Evolutionary conservation across 2,329 filamentous ascomycete genomes (phyloP), one percentile per base, ranked within the genome.

Genomic region (Macrophomina phaseolina): DNA sequence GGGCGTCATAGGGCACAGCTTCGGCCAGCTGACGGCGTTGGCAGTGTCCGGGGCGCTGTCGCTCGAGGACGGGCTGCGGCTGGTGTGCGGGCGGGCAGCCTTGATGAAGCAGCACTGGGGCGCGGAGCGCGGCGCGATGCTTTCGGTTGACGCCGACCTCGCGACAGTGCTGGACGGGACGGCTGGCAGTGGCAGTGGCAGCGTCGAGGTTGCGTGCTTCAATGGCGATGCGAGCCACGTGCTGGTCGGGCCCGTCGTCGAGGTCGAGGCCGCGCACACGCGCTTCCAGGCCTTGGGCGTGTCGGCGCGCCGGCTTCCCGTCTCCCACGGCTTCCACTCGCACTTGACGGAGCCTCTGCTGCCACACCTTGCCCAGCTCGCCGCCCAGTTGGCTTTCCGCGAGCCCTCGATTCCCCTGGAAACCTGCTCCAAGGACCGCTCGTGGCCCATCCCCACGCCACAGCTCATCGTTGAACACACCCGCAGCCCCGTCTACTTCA

Each of bases 71-170:
- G 62, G 11, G 23, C 9, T 65, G 28, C 48, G 42, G 14, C 38
- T 67, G 23, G 40, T 67, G 8, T 6, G 48, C 7, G 53, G 53
- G 7, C 62, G 66, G 4, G 66, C 66, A 11, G 9, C 30, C 4
- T 12, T 40, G 18, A 66, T 75, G 34, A 4, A 36, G 14, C 65
- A 68, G 1, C 23, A 32, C 28, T 74, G 73, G 73, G 72, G 73
- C 3, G 5, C 28, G 6, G 73, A 75, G 30, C 38, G 32, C 51
- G 74, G 74, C 9, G 65, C 69, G 4, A 75, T 75, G 72, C 56
- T 75, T 14, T 68, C 72, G 1, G 55, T 73, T 14, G 46, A 70
- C 12, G 64, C 64, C 1, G 64, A 66, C n/a, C 7, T 8, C 7
- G 46, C 46, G n/a, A 49, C 2, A 18, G 18, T n/a, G 3, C 42